Percentiles rank a stretch among this genome's conserved stretches.
Evolutionary conservation across 1,139 yeast genomes (phyloP).

Genomic region (Eremothecium gossypii): DNA sequence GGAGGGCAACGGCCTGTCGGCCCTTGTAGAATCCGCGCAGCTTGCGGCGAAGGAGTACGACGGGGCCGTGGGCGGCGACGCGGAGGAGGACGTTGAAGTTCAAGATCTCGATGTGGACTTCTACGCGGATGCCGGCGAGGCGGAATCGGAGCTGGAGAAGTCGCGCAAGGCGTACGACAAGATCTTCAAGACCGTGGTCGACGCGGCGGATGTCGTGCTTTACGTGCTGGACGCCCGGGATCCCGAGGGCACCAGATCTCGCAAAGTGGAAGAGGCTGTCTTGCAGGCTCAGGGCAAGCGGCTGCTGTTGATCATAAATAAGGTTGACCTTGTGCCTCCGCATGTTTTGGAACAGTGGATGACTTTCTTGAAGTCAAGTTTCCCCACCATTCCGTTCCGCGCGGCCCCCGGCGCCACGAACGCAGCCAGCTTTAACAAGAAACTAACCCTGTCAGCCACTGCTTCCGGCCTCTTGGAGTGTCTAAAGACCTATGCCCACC

Average conservation of each 20-base stretch:
- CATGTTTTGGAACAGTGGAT: conserved; percentile 80
- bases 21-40: conserved; percentile 83
- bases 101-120: conserved; percentile 45
- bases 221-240: conserved; percentile 96
- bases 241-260: conserved; percentile 91
- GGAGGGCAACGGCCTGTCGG: conserved; percentile 56
- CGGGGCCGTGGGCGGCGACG: conserved; percentile 38
- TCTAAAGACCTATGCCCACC: conserved; percentile 75
- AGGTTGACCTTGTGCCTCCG: conserved; percentile 86
- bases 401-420: conserved; percentile 57
- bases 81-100: conserved; percentile 38
- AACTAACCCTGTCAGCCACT: conserved; percentile 62
- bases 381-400: conserved; percentile 86
- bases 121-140: conserved; percentile 39
- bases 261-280: conserved; percentile 84
- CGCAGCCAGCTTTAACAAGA: conserved; percentile 64
- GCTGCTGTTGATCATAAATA: conserved; percentile 75
- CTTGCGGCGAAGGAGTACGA: conserved; percentile 67
- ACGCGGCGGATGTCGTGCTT: conserved; percentile 78
- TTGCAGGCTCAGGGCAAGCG: conserved; percentile 75
- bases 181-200: conserved; percentile 73
- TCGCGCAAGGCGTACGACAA: conserved; percentile 91
- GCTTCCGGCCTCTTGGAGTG: conserved; percentile 69
- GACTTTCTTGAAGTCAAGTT: conserved; percentile 63
- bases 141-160: conserved; percentile 51